Conservation (phyloP, 2,329 filamentous ascomycete species). For the Aspergillus quadricinctus region DNA sequence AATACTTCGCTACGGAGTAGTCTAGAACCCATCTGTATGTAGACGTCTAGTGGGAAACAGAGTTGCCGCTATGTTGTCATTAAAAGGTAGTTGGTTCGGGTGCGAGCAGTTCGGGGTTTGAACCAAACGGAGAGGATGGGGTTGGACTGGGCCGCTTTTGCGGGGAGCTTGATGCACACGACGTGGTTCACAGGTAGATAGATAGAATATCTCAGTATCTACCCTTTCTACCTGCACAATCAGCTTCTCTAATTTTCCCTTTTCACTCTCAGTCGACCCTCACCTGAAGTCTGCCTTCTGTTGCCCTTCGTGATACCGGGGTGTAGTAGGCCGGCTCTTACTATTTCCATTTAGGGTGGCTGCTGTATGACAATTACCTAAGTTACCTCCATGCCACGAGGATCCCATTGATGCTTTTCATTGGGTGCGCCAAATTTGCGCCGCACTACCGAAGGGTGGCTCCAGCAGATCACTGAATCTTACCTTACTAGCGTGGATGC, state of each 20-base stretch:
- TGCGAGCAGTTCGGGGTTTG: constrained; percentile 3
- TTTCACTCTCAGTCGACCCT: not conserved
- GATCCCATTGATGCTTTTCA: constrained; percentile 8
- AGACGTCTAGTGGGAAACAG: not conserved
- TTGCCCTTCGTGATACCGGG: not conserved
- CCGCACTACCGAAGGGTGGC: not conserved
- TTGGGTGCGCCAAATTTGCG: constrained; percentile 12
- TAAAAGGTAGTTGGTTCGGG: constrained; percentile 2
- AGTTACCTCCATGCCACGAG: constrained; percentile 7
- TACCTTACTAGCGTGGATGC: not conserved
- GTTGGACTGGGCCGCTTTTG: not conserved
- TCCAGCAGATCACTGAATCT: constrained; percentile 12
- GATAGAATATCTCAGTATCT: not conserved
- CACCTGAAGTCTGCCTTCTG: not conserved
- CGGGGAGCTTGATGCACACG: not conserved
- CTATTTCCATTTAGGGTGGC: not conserved
- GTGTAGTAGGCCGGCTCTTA: too few species aligned
- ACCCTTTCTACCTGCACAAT: not conserved
- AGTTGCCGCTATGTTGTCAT: not conserved
- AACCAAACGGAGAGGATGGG: not conserved
- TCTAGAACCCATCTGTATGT: not conserved
- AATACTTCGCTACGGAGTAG: too few species aligned
- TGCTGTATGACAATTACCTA: constrained; percentile 7
- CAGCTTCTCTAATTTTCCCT: not conserved
- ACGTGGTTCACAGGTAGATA: not conserved